Evolutionary conservation across 495 filamentous ascomycete species (phyloP), one percentile per base, ranked within the genome.

Genomic region (Penicillium taxi): DNA sequence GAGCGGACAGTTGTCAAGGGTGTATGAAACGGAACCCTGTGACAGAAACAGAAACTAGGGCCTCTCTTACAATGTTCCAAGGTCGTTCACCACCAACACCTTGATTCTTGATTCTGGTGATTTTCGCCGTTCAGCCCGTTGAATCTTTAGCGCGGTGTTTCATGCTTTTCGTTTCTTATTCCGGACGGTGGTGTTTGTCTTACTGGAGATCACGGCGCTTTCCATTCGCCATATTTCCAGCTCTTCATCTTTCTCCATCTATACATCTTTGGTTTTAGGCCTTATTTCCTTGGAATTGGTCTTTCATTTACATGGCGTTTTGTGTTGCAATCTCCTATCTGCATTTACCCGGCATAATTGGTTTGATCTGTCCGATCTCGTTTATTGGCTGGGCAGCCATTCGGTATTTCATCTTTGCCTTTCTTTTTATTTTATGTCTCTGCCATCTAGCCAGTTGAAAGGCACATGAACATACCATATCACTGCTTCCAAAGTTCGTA

Each of bases 1-100:
- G 90, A 96, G 70, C 72, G 89, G 41, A 98, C 91, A 32, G 64
- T 72, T 17, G 74, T 83, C 42, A 78, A 73, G 67, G 78, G 77
- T 21, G 67, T 81, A 53, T 80, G 59, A 63, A 49, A 17, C 4
- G 9, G 14, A 5, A 5, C 6, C 18, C 9, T 11, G 16, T 19
- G 11, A n/a, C n/a, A n/a, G n/a, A n/a, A n/a, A n/a, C n/a, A n/a
- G n/a, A n/a, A n/a, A n/a, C n/a, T n/a, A n/a, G n/a, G 28, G 28
- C 13, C 19, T 14, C 9, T 16, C 28, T 8, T 16, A 30, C 14
- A 36, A 8, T n/a, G 21, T 17, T 34, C 35, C 33, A 16, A 37
- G 28, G 6, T 29, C 9, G 14, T 13, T 6, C 15, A 11, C 26
- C 8, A 6, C 31, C 14, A 20, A 12, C n/a, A 16, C 15, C 13